These are phyloP conservation scores for Wickerhamiella cacticola DNA, from an alignment of 805 yeast genomes.

Conservation along the genomic window DNA sequence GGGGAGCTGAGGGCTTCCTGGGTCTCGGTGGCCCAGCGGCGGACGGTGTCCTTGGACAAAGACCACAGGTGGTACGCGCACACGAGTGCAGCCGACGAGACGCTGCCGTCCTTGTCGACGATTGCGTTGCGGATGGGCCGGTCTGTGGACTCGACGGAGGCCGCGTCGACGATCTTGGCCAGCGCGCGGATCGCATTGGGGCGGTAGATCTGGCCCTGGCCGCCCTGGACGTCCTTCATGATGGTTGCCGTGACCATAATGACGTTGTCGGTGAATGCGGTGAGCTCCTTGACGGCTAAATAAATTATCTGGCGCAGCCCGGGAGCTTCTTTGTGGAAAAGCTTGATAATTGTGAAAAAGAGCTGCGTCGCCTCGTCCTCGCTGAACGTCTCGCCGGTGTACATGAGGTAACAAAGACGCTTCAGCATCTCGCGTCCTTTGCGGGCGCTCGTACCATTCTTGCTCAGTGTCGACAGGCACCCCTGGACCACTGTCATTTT, in stretches of 20 bases:
- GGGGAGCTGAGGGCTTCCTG: conserved; percentile 72
- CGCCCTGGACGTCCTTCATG: conserved; percentile 94
- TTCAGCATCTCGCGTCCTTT: conserved; percentile 76
- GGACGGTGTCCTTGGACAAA: conserved; percentile 80
- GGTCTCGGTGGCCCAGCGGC: conserved; percentile 87
- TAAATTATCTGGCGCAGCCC: conserved; percentile 85
- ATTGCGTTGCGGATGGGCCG: conserved; percentile 84
- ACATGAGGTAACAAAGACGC: conserved; percentile 66
- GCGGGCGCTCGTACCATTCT: conserved; percentile 76
- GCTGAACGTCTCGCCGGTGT: conserved; percentile 80
- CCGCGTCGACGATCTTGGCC: conserved; percentile 71
- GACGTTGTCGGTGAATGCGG: conserved; percentile 75
- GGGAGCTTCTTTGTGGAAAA: conserved; percentile 84
- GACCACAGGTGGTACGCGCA: conserved; percentile 85
- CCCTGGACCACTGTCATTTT: conserved; percentile 97
- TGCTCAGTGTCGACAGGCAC: conserved; percentile 84
- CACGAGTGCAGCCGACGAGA: conserved; percentile 87
- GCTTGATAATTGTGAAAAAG: conserved; percentile 85
- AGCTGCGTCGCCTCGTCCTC: conserved; percentile 80
- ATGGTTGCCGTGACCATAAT: conserved; percentile 96
- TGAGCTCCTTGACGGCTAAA: conserved; percentile 83
- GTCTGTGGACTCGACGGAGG: conserved; percentile 84
- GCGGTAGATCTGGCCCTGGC: conserved; percentile 62
- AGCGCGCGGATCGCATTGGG: conserved; percentile 93
- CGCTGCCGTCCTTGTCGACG: conserved; percentile 77